Percentiles rank a stretch among this genome's conserved stretches.
phyloP scores from a whole-genome alignment of 73 alveolate genomes.

The Tetrahymena elliotti region DNA sequence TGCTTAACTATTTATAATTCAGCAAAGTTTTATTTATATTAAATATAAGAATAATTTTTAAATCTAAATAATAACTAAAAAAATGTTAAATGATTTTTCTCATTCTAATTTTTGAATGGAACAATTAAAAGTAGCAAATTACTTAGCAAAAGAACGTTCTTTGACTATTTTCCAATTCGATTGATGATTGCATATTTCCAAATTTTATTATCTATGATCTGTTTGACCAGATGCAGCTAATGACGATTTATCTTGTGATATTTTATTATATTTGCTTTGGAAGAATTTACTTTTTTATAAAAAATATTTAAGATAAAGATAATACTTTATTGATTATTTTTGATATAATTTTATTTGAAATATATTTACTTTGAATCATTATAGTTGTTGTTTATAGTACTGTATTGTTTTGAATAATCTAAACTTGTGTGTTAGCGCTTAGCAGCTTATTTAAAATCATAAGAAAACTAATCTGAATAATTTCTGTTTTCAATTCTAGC shows the following conservation, averaged over 20 bases:
- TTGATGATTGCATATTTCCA: conserved; percentile 16
- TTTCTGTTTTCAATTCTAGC: neutral
- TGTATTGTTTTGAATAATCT: neutral
- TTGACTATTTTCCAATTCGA: conserved; percentile 40
- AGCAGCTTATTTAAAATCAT: neutral
- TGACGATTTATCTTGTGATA: neutral
- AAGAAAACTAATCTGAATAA: neutral
- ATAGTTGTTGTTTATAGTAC: neutral
- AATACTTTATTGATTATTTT: neutral
- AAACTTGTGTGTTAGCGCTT: neutral
- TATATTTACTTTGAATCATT: neutral
- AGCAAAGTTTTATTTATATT: neutral
- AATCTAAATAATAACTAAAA: too few relatives aligned
- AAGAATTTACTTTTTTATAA: conserved; percentile 6
- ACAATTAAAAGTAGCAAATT: neutral
- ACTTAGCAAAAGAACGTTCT: conserved; percentile 41
- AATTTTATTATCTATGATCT: conserved; percentile 15
- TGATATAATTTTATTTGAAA: neutral
- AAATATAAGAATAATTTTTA: neutral
- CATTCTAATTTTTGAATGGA: neutral
- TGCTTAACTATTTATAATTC: conserved; percentile 3
- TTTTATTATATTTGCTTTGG: conserved; percentile 11
- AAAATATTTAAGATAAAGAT: neutral
- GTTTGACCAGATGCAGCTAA: neutral
- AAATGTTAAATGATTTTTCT: neutral